Conservation (phyloP, 371 early-diverging fungal species). For the Blakeslea trispora region DNA sequence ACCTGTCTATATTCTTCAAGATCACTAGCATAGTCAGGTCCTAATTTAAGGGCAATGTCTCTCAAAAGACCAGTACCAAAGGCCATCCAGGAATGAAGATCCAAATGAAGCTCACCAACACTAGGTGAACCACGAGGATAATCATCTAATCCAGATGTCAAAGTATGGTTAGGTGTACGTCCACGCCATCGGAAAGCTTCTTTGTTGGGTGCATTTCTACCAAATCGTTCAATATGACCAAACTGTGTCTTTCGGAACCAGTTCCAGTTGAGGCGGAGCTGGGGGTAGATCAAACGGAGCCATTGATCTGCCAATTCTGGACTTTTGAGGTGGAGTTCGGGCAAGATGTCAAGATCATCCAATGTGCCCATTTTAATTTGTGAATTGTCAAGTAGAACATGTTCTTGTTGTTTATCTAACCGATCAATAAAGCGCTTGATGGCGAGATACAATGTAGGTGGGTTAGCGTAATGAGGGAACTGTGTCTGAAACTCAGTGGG, state of each 20-base stretch:
- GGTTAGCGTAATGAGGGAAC: conserved; percentile 92
- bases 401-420: conserved; percentile 23
- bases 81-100: conserved; percentile 89
- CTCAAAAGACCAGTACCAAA: conserved; percentile 74
- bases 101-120: conserved; percentile 87
- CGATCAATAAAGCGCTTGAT: conserved; percentile 64
- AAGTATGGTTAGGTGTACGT: conserved; percentile 77
- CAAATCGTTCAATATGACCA: conserved; percentile 66
- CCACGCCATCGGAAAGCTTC: conserved; percentile 95
- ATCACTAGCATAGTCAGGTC: conserved; percentile 50
- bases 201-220: conserved; percentile 44
- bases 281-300: conserved; percentile 66
- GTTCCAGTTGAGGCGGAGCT: conserved; percentile 70
- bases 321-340: conserved; percentile 53
- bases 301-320: conserved; percentile 53
- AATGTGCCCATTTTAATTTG: conserved; percentile 21
- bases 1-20: conserved; percentile 57
- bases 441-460: conserved; percentile 84
- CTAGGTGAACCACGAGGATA: conserved; percentile 85
- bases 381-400: conserved; percentile 2
- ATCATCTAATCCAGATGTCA: conserved; percentile 95
- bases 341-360: conserved; percentile 43
- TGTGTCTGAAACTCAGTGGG: conserved; percentile 93
- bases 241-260: conserved; percentile 86
- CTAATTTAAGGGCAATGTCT: conserved; percentile 65